A percentile compares a stretch with the other conserved stretches of the same genome.
phyloP scores from a whole-genome alignment of 2,329 filamentous ascomycete genomes.

The Trichophyton simii region DNA sequence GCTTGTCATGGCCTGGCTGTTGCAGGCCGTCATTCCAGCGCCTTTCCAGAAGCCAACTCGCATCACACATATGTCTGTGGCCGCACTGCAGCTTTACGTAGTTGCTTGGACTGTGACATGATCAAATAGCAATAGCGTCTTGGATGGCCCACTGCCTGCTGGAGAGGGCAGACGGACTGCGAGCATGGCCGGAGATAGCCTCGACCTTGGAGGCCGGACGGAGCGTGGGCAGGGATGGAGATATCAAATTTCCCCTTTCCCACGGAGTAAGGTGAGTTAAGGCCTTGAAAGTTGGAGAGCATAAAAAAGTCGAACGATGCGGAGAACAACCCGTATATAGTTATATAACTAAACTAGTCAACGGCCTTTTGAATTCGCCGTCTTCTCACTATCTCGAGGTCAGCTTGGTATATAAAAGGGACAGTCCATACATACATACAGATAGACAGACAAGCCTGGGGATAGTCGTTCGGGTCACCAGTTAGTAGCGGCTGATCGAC shows the following conservation, averaged over 20 bases:
- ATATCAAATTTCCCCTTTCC: too few species aligned
- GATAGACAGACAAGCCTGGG: background rate
- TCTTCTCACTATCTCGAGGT: too few species aligned
- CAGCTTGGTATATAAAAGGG: background rate
- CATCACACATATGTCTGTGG: background rate
- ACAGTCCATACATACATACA: background rate
- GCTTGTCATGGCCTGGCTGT: background rate
- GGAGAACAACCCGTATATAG: too few species aligned
- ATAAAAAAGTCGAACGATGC: too few species aligned
- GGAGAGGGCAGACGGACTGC: background rate
- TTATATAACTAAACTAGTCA: too few species aligned
- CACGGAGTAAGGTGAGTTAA: too few species aligned
- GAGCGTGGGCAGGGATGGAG: background rate
- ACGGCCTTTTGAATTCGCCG: too few species aligned
- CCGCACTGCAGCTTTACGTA: background rate
- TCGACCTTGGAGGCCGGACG: background rate
- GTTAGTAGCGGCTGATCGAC: background rate
- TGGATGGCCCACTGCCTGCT: background rate
- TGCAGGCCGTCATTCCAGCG: background rate
- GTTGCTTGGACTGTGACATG: background rate
- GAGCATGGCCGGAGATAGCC: background rate
- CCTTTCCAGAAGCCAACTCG: background rate
- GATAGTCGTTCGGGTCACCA: background rate
- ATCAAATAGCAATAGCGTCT: background rate
- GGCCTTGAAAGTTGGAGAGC: too few species aligned